Evolutionary conservation across 2,329 filamentous ascomycete genomes (phyloP).

Genomic region (Chlorencoelia australis): DNA sequence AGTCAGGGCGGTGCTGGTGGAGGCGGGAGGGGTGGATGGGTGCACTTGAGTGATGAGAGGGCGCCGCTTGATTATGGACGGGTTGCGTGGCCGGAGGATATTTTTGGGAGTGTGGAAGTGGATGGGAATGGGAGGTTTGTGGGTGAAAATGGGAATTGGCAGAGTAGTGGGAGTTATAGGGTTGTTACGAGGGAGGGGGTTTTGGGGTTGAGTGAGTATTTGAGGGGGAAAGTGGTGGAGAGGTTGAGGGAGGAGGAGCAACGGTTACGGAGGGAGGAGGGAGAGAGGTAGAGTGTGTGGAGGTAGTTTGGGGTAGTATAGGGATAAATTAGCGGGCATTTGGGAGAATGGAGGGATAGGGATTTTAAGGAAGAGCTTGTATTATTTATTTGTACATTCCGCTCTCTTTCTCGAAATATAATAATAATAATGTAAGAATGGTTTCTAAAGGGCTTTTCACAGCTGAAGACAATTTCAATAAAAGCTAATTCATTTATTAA

Average conservation of each 20-base stretch:
- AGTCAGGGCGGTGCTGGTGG: constrained; percentile 51
- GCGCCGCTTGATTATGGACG: constrained; percentile 58
- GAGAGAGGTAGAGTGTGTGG: not conserved
- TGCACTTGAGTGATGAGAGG: constrained; percentile 54
- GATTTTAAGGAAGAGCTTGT: too few relatives aligned
- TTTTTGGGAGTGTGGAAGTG: constrained; percentile 58
- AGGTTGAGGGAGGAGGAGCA: constrained; percentile 42
- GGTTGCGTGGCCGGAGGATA: constrained; percentile 61
- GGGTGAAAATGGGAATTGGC: constrained; percentile 36
- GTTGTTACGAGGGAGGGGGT: constrained; percentile 57
- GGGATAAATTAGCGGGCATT: too few relatives aligned
- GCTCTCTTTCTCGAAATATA: too few relatives aligned
- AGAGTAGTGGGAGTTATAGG: constrained; percentile 53
- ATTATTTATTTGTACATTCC: too few relatives aligned
- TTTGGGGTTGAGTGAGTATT: constrained; percentile 43
- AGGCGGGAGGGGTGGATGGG: constrained; percentile 48
- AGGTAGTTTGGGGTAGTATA: not conserved
- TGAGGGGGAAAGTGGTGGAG: constrained; percentile 44
- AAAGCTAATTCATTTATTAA: too few relatives aligned
- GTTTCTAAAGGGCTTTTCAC: too few relatives aligned
- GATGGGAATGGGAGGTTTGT: constrained; percentile 43
- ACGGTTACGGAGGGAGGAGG: constrained; percentile 25
- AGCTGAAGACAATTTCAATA: too few relatives aligned
- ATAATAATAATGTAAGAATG: too few relatives aligned
- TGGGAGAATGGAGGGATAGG: too few relatives aligned